phyloP scores from a whole-genome alignment of 2,329 filamentous ascomycete species.

The Septoria linicola region DNA sequence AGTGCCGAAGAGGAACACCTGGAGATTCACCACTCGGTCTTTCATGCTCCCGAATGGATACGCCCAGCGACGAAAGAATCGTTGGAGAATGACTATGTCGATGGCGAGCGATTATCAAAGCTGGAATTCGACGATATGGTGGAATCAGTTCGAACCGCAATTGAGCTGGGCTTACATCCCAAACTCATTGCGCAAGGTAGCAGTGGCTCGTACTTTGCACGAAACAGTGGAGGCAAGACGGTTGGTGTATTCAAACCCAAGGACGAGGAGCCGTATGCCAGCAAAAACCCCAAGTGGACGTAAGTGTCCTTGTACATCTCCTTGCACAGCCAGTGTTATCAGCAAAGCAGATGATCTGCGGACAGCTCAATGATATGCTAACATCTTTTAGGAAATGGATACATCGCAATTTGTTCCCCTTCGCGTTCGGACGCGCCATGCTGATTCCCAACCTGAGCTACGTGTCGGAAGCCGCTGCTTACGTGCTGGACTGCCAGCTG shows the following conservation, averaged over 20 bases:
- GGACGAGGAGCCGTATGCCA: constrained; percentile 96
- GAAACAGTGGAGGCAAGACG: constrained; percentile 86
- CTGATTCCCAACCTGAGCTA: constrained; percentile 97
- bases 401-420: constrained; percentile 94
- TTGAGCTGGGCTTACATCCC: constrained; percentile 86
- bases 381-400: constrained; percentile 72
- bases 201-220: constrained; percentile 96
- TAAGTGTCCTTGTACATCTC: not conserved
- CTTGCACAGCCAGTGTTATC: no score
- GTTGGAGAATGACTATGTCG: constrained; percentile 57
- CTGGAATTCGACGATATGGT: constrained; percentile 83
- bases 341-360: constrained; percentile 48
- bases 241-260: constrained; percentile 99
- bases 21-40: constrained; percentile 97
- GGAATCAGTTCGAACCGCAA: constrained; percentile 85
- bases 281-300: constrained; percentile 76
- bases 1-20: constrained; percentile 77
- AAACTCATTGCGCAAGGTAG: constrained; percentile 96
- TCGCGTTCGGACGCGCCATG: constrained; percentile 92
- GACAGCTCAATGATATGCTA: constrained; percentile 55
- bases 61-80: constrained; percentile 74
- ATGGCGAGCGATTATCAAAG: constrained; percentile 65
- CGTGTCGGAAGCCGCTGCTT: constrained; percentile 94
- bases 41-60: constrained; percentile 86
- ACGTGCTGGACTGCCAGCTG: constrained; percentile 86